These are phyloP conservation scores for Starmerella riodocensis DNA, from an alignment of 805 yeast genomes.

Conservation along the genomic window DNA sequence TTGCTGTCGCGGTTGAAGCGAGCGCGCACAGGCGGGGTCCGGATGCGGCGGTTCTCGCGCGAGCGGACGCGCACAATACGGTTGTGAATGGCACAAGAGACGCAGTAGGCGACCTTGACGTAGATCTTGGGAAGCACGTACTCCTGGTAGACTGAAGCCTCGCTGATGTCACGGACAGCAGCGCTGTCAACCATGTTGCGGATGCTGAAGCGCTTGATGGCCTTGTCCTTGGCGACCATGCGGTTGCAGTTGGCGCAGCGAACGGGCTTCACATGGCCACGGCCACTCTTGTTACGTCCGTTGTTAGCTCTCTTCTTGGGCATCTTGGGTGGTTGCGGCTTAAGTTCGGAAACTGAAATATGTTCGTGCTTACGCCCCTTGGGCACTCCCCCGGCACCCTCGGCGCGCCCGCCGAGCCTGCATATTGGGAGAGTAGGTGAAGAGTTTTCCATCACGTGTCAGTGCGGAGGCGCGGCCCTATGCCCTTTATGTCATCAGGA, in stretches of 20 bases:
- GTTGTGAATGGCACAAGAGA: slow-evolving; percentile 99
- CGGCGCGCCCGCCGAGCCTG: too few relatives aligned
- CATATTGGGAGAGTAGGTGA: neutral
- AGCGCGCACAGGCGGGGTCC: slow-evolving; percentile 98
- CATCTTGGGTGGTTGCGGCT: slow-evolving; percentile 40
- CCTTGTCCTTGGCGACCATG: slow-evolving; percentile 99
- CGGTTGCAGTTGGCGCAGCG: slow-evolving; percentile 99
- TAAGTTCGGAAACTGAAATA: slow-evolving; percentile 10
- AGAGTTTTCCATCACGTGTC: slow-evolving; percentile 11
- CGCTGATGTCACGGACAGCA: slow-evolving; percentile 97
- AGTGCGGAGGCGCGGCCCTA: too few relatives aligned
- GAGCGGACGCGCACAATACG: slow-evolving; percentile 99
- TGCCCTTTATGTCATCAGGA: too few relatives aligned
- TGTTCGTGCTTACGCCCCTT: slow-evolving; percentile 3
- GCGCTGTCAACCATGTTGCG: slow-evolving; percentile 99
- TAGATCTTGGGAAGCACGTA: slow-evolving; percentile 98
- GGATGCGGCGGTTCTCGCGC: slow-evolving; percentile 94
- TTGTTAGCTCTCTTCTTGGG: slow-evolving; percentile 99
- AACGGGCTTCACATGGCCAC: slow-evolving; percentile 99
- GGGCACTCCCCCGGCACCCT: too few relatives aligned
- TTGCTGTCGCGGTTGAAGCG: slow-evolving; percentile 88
- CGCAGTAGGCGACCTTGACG: slow-evolving; percentile 99
- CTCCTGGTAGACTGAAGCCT: slow-evolving; percentile 98
- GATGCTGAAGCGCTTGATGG: slow-evolving; percentile 99
- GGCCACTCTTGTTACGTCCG: slow-evolving; percentile 99